Conservation (phyloP, 495 filamentous ascomycete species). For the Penicillium antarcticum region DNA sequence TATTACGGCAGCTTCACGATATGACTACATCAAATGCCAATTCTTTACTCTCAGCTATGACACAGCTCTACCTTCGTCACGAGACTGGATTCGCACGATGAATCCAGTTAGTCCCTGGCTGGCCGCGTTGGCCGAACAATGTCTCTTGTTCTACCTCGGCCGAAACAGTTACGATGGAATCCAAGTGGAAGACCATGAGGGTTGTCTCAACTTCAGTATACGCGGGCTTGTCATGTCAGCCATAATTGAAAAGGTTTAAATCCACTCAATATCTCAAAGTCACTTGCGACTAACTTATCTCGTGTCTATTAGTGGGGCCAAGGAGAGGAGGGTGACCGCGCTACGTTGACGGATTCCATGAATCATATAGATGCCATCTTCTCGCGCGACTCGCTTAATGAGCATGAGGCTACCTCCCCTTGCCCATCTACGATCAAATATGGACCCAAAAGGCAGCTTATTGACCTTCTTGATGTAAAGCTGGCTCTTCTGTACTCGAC, state of each 20-base stretch:
- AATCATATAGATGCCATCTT: constrained; percentile 40
- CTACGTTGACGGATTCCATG: constrained; percentile 35
- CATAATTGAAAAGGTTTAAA: constrained; percentile 23
- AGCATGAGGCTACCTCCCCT: constrained; percentile 9
- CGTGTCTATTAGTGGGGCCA: constrained; percentile 20
- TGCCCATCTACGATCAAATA: constrained; percentile 15
- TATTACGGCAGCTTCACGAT: background rate
- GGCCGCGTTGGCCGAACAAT: constrained; percentile 24
- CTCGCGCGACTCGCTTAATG: constrained; percentile 18
- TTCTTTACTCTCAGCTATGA: background rate
- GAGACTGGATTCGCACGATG: constrained; percentile 23
- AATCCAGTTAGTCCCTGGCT: constrained; percentile 28
- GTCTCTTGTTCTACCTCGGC: constrained; percentile 21
- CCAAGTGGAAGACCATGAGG: constrained; percentile 37
- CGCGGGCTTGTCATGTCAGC: constrained; percentile 7
- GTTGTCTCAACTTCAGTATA: constrained; percentile 32
- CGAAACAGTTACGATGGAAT: constrained; percentile 7
- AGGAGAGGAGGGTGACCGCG: constrained; percentile 10
- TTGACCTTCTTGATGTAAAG: constrained; percentile 38
- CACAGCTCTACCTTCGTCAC: background rate
- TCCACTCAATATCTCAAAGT: background rate
- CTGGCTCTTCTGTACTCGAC: constrained; percentile 33
- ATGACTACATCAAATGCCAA: background rate
- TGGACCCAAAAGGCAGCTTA: constrained; percentile 22
- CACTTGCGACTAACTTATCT: background rate